These are phyloP conservation scores for Crucibulum cyathiforme DNA, from an alignment of 1,284 basidiomycete species.

Conservation along the genomic window DNA sequence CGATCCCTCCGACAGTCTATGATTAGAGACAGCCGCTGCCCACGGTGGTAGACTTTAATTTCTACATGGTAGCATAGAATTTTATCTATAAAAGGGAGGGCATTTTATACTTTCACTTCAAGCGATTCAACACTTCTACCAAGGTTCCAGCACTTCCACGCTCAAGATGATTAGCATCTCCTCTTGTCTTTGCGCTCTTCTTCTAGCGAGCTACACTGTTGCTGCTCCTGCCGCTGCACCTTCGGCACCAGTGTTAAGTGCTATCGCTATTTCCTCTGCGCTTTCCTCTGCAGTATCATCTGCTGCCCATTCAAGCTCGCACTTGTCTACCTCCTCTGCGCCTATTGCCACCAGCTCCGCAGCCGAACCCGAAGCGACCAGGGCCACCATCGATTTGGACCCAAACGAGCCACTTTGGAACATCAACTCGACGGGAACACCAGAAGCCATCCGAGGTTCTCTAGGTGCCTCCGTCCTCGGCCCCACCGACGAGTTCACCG, in stretches of 20 bases:
- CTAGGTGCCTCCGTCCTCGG: conserved; percentile 48
- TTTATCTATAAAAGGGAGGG: no score
- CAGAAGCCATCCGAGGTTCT: conserved; percentile 25
- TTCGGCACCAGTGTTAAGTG: conserved; percentile 4
- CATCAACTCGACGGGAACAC: conserved; percentile 25
- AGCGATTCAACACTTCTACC: neutral
- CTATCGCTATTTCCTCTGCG: neutral
- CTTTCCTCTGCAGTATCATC: neutral
- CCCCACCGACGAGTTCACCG: conserved; percentile 53
- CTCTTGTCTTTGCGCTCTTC: conserved; percentile 35
- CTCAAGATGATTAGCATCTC: conserved; percentile 27
- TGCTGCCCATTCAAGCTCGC: neutral
- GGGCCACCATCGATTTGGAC: conserved; percentile 54
- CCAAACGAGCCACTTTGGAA: conserved; percentile 56
- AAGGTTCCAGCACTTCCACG: no score
- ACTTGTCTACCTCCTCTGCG: neutral
- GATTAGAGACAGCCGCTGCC: no score
- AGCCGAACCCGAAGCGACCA: conserved; percentile 39
- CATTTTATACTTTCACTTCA: no score
- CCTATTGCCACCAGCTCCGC: conserved; percentile 1
- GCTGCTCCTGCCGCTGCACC: conserved; percentile 27
- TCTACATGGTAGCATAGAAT: no score
- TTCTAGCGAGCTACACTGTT: conserved; percentile 28
- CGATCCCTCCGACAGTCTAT: no score
- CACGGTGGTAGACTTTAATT: no score